Evolutionary conservation across 1,284 basidiomycete genomes (phyloP), one percentile per base, ranked within the genome.

Genomic region (Austropuccinia psidii): DNA sequence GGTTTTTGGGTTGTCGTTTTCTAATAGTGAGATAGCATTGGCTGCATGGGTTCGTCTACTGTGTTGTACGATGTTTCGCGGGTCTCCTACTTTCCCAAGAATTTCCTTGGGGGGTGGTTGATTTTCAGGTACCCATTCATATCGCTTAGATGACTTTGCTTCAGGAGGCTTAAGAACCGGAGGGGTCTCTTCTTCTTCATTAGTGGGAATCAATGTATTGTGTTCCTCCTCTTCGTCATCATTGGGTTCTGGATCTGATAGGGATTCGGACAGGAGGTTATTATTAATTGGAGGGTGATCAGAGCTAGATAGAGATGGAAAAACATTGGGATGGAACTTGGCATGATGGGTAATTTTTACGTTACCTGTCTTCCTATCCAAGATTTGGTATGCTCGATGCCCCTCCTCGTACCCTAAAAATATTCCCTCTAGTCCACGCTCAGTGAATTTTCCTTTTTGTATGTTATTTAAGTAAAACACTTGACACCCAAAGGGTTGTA

Each of bases 311-410:
- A n/a, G n/a, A n/a, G n/a, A 45, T 27, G 45, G 62, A 37, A 65
- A 65, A 15, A 50, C 41, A 15, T 43, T 27, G 33, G 45, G 2
- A 29, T 45, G 31, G 21, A 62, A 47, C 35, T 62, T 62, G 24
- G 49, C 24, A 21, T 62, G 54, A 57, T 57, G 54, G 21, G 54
- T 57, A 21, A 33, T 57, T 7, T 9, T 21, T 5, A 57, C 29
- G 24, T 57, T 57, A 57, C 54, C 54, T 60, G 57, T 39, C n/a
- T 60, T 29, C 21, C 17, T 29, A 60, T 60, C 35, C 57, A 60
- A 19, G 11, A 60, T 27, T 24, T 37, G n/a, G 31, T 60, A 60
- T 5, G 57, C 4, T 24, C 57, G 37, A 37, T 60, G 57, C 15
- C 58, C 37, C 7, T 62, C 11, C 58, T 41, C 35, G 21, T 62